Conservation (phyloP, 2,329 filamentous ascomycete species). For the Fonsecaea monophora region DNA sequence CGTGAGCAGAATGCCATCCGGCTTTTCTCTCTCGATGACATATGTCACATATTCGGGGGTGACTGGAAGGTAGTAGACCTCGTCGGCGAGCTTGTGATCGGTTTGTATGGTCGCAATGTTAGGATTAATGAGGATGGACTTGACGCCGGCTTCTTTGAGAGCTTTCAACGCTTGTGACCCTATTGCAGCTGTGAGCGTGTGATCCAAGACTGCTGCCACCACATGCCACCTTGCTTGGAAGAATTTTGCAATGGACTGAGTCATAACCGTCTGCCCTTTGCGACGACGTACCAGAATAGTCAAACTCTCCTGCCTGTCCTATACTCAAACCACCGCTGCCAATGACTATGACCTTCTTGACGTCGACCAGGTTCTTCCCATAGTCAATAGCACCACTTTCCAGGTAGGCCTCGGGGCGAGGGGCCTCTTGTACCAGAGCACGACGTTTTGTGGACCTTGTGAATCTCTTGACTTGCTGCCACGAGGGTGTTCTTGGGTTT, state of each 20-base stretch:
- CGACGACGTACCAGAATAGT: conserved; percentile 83
- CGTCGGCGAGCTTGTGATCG: conserved; percentile 92
- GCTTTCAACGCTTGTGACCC: conserved; percentile 96
- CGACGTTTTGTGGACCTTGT: conserved; percentile 49
- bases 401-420: conserved; percentile 84
- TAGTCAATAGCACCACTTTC: conserved; percentile 85
- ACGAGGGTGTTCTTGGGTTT: conserved; percentile 47
- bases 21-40: conserved; percentile 93
- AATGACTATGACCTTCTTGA: conserved; percentile 97
- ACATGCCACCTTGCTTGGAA: neutral
- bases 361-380: conserved; percentile 77
- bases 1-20: conserved; percentile 95
- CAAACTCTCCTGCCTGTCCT: conserved; percentile 97
- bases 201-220: neutral
- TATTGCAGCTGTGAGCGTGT: conserved; percentile 48
- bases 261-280: conserved; percentile 1
- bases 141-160: conserved; percentile 90
- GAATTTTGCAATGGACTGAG: conserved; percentile 1
- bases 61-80: conserved; percentile 97
- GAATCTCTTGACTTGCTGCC: conserved; percentile 53
- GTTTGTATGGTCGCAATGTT: conserved; percentile 99
- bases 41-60: conserved; percentile 97
- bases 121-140: conserved; percentile 93
- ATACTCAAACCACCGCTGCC: conserved; percentile 94
- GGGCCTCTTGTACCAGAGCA: conserved; percentile 68